Conservation (phyloP, 257 asterid species). For the Solanum megistacrolobum region DNA sequence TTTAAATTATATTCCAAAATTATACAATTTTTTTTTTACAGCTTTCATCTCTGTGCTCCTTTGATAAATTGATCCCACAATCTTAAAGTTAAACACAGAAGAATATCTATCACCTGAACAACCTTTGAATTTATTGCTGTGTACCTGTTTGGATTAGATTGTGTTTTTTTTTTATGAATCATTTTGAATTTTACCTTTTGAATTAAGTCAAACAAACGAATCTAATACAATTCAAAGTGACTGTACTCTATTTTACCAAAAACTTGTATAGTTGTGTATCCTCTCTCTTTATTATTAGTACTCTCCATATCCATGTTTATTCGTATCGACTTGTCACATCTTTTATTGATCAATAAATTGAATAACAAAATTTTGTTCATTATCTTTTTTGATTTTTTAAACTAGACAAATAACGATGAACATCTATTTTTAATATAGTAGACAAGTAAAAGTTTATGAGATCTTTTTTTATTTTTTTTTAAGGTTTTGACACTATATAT, state of each 20-base stretch:
- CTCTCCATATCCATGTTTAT: not conserved
- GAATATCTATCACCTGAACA: not conserved
- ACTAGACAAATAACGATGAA: rapidly evolving
- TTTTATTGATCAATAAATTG: too few species aligned
- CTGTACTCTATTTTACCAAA: not conserved
- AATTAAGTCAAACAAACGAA: not conserved
- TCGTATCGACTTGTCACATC: not conserved
- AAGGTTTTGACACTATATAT: not conserved
- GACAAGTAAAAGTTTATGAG: not conserved
- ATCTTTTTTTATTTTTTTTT: rapidly evolving
- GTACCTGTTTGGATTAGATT: not conserved
- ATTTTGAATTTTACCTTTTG: not conserved
- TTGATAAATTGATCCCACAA: too few species aligned
- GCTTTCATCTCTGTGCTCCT: too few species aligned
- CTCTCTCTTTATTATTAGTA: not conserved
- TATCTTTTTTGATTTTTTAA: not conserved
- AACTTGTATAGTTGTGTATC: not conserved
- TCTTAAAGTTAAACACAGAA: too few species aligned
- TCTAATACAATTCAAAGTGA: not conserved
- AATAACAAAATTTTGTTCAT: not conserved
- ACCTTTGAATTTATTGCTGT: not conserved
- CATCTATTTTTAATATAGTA: rapidly evolving
- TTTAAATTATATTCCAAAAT: too few species aligned
- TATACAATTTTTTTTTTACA: not conserved
- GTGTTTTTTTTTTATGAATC: not conserved